Evolutionary conservation across 139 green algal genomes (phyloP).

Genomic region (Mesostigma viride): DNA sequence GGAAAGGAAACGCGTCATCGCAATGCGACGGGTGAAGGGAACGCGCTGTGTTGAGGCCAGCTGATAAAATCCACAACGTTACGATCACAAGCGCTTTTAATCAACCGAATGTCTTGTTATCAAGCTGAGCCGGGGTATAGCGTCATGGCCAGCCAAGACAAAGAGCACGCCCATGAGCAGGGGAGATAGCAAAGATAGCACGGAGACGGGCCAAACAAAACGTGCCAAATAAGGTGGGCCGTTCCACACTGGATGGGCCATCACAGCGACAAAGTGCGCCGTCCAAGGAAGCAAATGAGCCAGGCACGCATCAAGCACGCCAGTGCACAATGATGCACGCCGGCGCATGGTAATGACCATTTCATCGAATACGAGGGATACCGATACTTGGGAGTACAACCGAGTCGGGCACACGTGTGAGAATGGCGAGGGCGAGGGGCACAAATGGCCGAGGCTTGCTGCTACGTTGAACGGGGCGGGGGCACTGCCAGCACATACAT

Average conservation of each 20-base stretch:
- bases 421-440: neutral
- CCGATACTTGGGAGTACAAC: neutral
- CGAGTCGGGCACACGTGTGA: neutral
- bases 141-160: conserved; percentile 1
- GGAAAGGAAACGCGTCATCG: neutral
- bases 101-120: too few species aligned
- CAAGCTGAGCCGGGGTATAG: conserved; percentile 6
- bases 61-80: neutral
- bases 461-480: neutral
- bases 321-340: too few species aligned
- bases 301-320: too few species aligned
- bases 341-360: too few species aligned
- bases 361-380: too few species aligned
- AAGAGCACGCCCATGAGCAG: neutral
- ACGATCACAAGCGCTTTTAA: too few species aligned
- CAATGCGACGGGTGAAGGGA: neutral
- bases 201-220: neutral
- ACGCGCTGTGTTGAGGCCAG: neutral
- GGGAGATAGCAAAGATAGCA: neutral
- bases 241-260: too few species aligned
- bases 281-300: too few species aligned
- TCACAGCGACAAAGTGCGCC: too few species aligned
- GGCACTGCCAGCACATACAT: neutral
- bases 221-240: too few species aligned
- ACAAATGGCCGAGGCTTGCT: neutral